These are phyloP conservation scores for Luzula sylvatica DNA, from an alignment of 176 grass and related monocot genomes.

Conservation along the genomic window DNA sequence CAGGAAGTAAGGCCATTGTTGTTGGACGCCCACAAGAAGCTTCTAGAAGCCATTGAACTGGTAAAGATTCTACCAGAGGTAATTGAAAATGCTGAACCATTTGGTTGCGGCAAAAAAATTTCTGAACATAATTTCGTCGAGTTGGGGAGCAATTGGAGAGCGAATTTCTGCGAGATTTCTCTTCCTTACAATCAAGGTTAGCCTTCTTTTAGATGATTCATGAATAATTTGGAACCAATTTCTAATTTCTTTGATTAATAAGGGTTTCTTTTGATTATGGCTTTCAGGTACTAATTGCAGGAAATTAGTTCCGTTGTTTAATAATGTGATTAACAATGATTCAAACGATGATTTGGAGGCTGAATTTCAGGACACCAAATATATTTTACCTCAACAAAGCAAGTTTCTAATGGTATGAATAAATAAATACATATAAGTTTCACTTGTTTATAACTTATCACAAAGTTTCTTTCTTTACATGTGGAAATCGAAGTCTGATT, in stretches of 20 bases:
- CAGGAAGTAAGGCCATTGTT: constrained; percentile 63
- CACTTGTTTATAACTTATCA: no score
- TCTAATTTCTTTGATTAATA: no score
- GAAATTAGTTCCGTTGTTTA: constrained; percentile 47
- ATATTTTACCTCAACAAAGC: constrained; percentile 72
- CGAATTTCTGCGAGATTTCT: constrained; percentile 58
- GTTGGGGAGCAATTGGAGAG: constrained; percentile 59
- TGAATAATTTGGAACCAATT: background rate
- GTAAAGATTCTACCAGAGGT: constrained; percentile 38
- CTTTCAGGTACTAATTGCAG: constrained; percentile 28
- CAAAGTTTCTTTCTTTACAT: constrained; percentile 20
- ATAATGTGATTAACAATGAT: constrained; percentile 40
- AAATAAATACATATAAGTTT: no score
- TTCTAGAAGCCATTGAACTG: constrained; percentile 40
- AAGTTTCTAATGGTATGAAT: constrained; percentile 58
- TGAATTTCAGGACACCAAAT: constrained; percentile 41
- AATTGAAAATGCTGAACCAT: constrained; percentile 12
- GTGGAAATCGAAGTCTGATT: constrained; percentile 60
- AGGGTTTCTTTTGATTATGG: background rate
- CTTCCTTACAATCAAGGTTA: constrained; percentile 39
- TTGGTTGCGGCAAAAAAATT: constrained; percentile 16
- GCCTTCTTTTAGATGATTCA: constrained; percentile 8
- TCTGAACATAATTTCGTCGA: constrained; percentile 46
- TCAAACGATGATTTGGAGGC: constrained; percentile 40
- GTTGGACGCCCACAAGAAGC: constrained; percentile 34